Evolutionary conservation across 495 filamentous ascomycete species (phyloP).

Genomic region (Penicillium herquei): DNA sequence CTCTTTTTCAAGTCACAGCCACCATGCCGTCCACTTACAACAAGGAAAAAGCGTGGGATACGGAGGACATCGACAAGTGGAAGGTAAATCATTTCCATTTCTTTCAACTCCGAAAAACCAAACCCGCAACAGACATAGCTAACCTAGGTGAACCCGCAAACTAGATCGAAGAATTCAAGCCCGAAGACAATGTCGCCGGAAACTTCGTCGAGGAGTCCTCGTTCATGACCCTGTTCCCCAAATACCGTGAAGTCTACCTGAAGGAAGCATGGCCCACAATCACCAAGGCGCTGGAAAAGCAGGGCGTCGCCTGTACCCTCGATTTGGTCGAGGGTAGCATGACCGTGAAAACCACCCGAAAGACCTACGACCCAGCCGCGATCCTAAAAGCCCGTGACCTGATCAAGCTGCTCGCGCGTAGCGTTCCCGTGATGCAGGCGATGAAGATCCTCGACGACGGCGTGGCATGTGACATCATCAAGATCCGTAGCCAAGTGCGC

Average conservation of each 20-base stretch:
- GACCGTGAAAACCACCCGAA: slow-evolving; percentile 91
- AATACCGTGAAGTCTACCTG: slow-evolving; percentile 94
- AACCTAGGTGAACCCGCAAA: neutral
- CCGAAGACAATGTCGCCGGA: slow-evolving; percentile 80
- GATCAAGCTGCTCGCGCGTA: slow-evolving; percentile 87
- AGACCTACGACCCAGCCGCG: slow-evolving; percentile 90
- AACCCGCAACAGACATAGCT: neutral
- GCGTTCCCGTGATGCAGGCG: slow-evolving; percentile 84
- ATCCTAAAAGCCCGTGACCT: slow-evolving; percentile 94
- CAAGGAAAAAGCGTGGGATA: slow-evolving; percentile 95
- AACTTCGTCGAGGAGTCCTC: slow-evolving; percentile 90
- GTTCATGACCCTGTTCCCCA: slow-evolving; percentile 90
- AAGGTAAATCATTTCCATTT: slow-evolving; percentile 50
- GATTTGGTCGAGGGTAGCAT: slow-evolving; percentile 95
- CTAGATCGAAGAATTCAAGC: slow-evolving; percentile 76
- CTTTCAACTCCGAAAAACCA: neutral
- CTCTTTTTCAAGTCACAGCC: slow-evolving; percentile 15
- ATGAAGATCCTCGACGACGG: slow-evolving; percentile 93
- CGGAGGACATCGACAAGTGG: slow-evolving; percentile 97
- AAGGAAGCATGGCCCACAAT: slow-evolving; percentile 85
- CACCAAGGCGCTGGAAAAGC: slow-evolving; percentile 77
- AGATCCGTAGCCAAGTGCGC: slow-evolving; percentile 81
- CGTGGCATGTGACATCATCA: slow-evolving; percentile 88
- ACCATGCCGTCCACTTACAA: slow-evolving; percentile 93
- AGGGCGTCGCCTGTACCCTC: slow-evolving; percentile 80